A percentile compares a stretch with the other conserved stretches of the same genome.
These are phyloP conservation scores for Coemansia sp. DNA, from an alignment of 192 early-diverging fungal species.

Conservation along the genomic window DNA sequence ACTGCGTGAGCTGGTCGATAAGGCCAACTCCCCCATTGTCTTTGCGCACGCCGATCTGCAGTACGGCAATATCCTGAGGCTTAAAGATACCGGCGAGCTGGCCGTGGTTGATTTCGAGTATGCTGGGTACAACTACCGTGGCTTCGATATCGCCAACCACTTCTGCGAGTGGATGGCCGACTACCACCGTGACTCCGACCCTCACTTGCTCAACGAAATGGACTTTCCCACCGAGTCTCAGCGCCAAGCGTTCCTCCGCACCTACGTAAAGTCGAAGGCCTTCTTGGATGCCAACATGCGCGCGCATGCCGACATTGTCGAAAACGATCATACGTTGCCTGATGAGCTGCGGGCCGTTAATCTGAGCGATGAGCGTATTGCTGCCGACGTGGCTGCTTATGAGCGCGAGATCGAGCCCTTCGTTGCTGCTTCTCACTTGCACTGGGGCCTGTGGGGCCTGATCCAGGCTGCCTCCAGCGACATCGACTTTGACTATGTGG, in stretches of 20 bases:
- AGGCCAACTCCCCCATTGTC: slow-evolving; percentile 64
- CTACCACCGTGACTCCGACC: slow-evolving; percentile 62
- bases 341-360: slow-evolving; percentile 18
- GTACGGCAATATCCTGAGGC: slow-evolving; percentile 84
- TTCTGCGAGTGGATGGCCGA: slow-evolving; percentile 85
- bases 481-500: slow-evolving; percentile 76
- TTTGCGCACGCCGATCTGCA: slow-evolving; percentile 90
- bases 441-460: slow-evolving; percentile 81
- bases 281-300: slow-evolving; percentile 44
- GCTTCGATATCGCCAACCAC: slow-evolving; percentile 80
- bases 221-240: slow-evolving; percentile 61
- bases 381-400: slow-evolving; percentile 18
- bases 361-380: slow-evolving; percentile 18
- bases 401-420: slow-evolving; percentile 36
- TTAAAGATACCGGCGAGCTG: slow-evolving; percentile 58
- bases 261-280: slow-evolving; percentile 61
- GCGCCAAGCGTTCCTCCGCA: slow-evolving; percentile 59
- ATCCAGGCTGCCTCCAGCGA: slow-evolving; percentile 71
- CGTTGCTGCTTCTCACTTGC: slow-evolving; percentile 57
- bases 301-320: slow-evolving; percentile 26
- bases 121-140: slow-evolving; percentile 74
- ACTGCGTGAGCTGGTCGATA: slow-evolving; percentile 55
- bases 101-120: slow-evolving; percentile 83
- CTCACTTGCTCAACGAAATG: slow-evolving; percentile 40
- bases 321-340: slow-evolving; percentile 13